Conservation (phyloP, 352 stramenopile species). For the Nothophytophthora sp. region DNA sequence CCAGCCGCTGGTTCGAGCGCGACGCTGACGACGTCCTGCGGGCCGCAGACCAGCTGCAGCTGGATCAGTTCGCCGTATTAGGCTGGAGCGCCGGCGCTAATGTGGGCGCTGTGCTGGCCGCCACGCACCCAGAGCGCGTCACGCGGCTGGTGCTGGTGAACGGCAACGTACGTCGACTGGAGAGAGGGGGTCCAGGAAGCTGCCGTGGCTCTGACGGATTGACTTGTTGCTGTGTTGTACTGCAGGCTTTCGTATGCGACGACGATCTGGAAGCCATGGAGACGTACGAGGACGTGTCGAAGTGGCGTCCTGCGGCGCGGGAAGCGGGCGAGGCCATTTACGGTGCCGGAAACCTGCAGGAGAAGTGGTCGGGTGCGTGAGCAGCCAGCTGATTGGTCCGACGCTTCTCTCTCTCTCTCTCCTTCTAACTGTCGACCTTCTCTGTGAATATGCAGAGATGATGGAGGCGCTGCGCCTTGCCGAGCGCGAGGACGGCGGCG, state of each 20-base stretch:
- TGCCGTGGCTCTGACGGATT: conserved; percentile 10
- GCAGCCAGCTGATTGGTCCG: no score
- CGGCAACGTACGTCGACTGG: conserved; percentile 63
- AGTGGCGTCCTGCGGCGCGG: conserved; percentile 54
- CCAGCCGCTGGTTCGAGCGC: conserved; percentile 58
- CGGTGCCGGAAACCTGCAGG: conserved; percentile 49
- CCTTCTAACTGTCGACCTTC: no score
- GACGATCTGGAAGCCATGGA: conserved; percentile 70
- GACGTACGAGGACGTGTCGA: conserved; percentile 44
- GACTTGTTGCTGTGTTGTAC: conserved; percentile 10
- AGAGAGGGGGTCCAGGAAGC: not conserved
- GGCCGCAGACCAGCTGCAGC: conserved; percentile 55
- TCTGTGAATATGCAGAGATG: conserved; percentile 67
- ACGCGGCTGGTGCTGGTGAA: conserved; percentile 76
- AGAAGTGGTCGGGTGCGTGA: conserved; percentile 48
- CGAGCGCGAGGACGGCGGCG: conserved; percentile 54
- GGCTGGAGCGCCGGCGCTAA: conserved; percentile 82
- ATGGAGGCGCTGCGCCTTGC: conserved; percentile 44
- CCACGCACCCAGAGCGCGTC: conserved; percentile 66
- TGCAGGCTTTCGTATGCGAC: conserved; percentile 74
- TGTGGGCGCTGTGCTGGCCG: conserved; percentile 64
- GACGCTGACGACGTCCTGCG: conserved; percentile 73
- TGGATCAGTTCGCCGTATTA: conserved; percentile 73
- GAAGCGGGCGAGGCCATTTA: conserved; percentile 56
- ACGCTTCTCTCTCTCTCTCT: no score